Conservation (phyloP, 2,329 filamentous ascomycete species). For the Rhinocladiella similis region DNA sequence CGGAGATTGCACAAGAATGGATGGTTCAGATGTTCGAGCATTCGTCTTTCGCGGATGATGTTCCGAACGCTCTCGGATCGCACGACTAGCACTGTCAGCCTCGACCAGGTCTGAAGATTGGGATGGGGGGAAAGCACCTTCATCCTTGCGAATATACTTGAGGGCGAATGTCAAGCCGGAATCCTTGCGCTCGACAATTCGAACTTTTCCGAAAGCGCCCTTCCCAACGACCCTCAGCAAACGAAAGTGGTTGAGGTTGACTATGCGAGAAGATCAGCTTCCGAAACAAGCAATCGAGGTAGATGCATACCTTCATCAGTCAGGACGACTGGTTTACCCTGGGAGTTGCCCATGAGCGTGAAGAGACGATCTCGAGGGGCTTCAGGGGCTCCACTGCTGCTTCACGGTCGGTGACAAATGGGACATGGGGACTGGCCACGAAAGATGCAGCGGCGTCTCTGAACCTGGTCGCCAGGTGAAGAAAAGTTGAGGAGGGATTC, state of each 20-base stretch:
- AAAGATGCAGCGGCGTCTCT: not conserved
- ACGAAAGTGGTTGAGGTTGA: conserved; percentile 96
- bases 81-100: conserved; percentile 65
- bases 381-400: conserved; percentile 1
- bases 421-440: not conserved
- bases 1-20: conserved; percentile 97
- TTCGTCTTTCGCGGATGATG: conserved; percentile 93
- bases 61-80: conserved; percentile 97
- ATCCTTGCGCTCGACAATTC: conserved; percentile 97
- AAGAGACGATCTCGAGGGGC: not conserved
- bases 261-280: conserved; percentile 47
- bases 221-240: conserved; percentile 93
- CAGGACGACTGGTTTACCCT: conserved; percentile 89
- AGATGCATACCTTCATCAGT: conserved; percentile 79
- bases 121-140: conserved; percentile 60
- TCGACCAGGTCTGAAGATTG: conserved; percentile 16
- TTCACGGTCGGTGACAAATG: not conserved
- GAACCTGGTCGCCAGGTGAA: not conserved
- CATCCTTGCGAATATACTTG: conserved; percentile 98
- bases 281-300: not conserved
- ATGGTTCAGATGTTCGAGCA: conserved; percentile 97
- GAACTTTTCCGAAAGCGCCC: conserved; percentile 96
- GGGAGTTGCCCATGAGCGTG: conserved; percentile 80
- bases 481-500: not conserved
- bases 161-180: conserved; percentile 90